These are phyloP conservation scores for Globisporangium ultimum DNA, from an alignment of 352 stramenopile genomes.

Conservation along the genomic window DNA sequence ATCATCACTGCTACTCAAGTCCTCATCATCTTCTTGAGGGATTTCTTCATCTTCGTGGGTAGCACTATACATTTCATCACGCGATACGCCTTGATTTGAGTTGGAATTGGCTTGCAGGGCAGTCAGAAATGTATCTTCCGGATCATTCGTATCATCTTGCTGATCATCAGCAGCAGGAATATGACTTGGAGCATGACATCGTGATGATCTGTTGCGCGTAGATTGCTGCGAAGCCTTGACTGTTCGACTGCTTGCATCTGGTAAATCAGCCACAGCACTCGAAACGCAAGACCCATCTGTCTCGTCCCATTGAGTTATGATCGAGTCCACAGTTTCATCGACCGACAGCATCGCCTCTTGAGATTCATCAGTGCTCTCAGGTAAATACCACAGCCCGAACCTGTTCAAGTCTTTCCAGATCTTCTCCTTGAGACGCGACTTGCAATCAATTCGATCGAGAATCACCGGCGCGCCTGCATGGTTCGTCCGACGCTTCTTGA, in stretches of 20 bases:
- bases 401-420: slow-evolving; percentile 53
- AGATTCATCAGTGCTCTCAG: slow-evolving; percentile 10
- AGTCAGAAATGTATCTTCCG: slow-evolving; percentile 18
- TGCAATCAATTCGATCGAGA: slow-evolving; percentile 29
- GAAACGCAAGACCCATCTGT: background rate
- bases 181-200: background rate
- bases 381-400: slow-evolving; percentile 56
- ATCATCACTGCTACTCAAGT: slow-evolving; percentile 9
- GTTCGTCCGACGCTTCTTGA: slow-evolving; percentile 23
- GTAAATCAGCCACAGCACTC: background rate
- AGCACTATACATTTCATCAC: background rate
- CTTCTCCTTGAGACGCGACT: slow-evolving; percentile 36
- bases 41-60: slow-evolving; percentile 7
- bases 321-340: slow-evolving; percentile 47
- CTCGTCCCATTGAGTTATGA: slow-evolving; percentile 53
- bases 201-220: background rate
- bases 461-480: slow-evolving; percentile 26
- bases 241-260: background rate
- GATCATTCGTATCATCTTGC: slow-evolving; percentile 3
- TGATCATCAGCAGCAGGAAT: slow-evolving; percentile 1
- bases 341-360: slow-evolving; percentile 17
- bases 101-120: slow-evolving; percentile 14
- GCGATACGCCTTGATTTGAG: background rate
- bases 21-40: slow-evolving; percentile 20
- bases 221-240: background rate